Evolutionary conservation across 2,329 filamentous ascomycete genomes (phyloP), one percentile per base, ranked within the genome.

Genomic region (Alternaria novae-zelandiae): DNA sequence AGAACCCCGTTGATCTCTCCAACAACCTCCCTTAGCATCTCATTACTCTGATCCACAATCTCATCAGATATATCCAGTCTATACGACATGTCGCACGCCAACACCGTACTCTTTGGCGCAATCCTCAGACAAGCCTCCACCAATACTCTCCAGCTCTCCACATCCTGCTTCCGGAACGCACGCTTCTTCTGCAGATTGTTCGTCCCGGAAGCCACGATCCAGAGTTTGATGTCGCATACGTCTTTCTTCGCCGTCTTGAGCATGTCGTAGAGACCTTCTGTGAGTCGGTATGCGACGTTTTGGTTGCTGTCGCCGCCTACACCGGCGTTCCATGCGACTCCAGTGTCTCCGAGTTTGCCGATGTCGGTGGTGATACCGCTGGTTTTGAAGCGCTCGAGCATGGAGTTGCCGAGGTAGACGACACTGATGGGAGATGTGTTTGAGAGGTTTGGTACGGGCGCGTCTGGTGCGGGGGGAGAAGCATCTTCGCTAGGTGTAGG

Each of bases 331-430:
- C 25, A 67, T 32, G 59, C 59, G 23, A 32, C 12, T 23, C 43
- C 28, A 12, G 51, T 59, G 12, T 36, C 13, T n/a, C 47, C 21
- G 6, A 67, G 20, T 0, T 25, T 57, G 5, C 44, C 67, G 4
- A 69, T 26, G 2, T 45, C 30, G 0, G 68, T 70, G 21, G 46
- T 20, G 6, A 11, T 20, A 2, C 66, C 68, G 6, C 64, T 70
- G 7, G 61, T 68, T 44, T 70, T 70, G 25, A 70, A 54, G 43
- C 66, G 64, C 55, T 69, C 66, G 25, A 70, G 66, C 68, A 69
- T 70, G 1, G 66, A 69, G 55, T 65, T 70, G n/a, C 64, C 64
- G 12, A 68, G 63, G 25, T 67, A 71, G 21, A 69, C 30, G 17
- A 61, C 54, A 13, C 45, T 46, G 8, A 69, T 63, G 6, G 17